Percentiles rank a stretch among this genome's conserved stretches.
These are phyloP conservation scores for Rhodotorula diobovata DNA, from an alignment of 768 basidiomycete species.

Conservation along the genomic window DNA sequence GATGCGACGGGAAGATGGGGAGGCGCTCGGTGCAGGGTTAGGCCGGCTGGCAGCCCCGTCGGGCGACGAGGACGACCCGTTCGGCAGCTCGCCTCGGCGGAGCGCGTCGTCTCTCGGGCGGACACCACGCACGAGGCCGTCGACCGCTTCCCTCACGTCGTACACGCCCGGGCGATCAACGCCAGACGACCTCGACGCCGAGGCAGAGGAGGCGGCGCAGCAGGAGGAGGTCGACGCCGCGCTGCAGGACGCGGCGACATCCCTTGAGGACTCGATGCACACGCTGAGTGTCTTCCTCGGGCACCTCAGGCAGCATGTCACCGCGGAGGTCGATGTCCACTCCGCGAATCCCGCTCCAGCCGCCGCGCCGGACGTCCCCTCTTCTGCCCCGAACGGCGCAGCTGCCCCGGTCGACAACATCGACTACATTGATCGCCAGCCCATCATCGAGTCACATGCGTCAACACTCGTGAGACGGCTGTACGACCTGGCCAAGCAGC, in stretches of 20 bases:
- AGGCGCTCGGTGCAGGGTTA: not conserved
- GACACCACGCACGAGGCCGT: not conserved
- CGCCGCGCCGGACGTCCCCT: too few relatives aligned
- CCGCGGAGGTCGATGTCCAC: not conserved
- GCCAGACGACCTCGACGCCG: not conserved
- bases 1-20: not conserved
- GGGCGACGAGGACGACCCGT: not conserved
- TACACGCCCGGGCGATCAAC: not conserved
- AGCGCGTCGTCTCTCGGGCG: not conserved
- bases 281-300: conserved; percentile 71
- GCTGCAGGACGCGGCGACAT: not conserved
- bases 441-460: conserved; percentile 61
- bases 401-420: not conserved
- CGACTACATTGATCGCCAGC: conserved; percentile 31
- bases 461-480: conserved; percentile 71
- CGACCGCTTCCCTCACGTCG: not conserved
- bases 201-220: not conserved
- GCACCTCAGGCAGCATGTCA: conserved; percentile 56
- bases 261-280: conserved; percentile 49
- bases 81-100: not conserved
- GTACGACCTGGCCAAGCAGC: conserved; percentile 67
- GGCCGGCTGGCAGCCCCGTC: not conserved
- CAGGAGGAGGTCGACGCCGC: conserved; percentile 17
- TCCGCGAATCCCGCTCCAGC: too few relatives aligned
- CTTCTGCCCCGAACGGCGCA: too few relatives aligned